Evolutionary conservation across 2,329 filamentous ascomycete species (phyloP).

Genomic region (Rutstroemia sp.): DNA sequence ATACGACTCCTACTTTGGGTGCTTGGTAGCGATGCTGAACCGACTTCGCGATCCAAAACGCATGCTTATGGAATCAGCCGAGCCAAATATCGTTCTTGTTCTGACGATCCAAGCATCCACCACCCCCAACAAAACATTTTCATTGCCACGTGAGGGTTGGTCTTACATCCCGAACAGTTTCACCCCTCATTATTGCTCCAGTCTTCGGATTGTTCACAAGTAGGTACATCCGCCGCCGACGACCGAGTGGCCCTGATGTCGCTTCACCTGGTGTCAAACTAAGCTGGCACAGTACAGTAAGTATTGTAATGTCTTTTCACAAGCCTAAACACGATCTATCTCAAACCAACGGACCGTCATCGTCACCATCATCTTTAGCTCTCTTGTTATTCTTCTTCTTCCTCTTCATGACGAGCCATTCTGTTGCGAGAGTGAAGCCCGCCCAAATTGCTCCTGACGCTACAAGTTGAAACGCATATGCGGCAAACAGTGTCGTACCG

Average conservation of each 20-base stretch:
- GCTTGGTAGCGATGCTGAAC: too few species aligned
- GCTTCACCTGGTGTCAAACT: too few species aligned
- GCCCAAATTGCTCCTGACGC: slow-evolving; percentile 19
- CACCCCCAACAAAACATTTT: background rate
- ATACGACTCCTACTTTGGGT: too few species aligned
- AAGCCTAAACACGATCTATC: too few species aligned
- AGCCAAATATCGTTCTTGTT: too few species aligned
- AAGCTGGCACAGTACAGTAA: too few species aligned
- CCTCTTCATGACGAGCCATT: slow-evolving; percentile 11
- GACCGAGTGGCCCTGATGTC: background rate
- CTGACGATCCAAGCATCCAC: too few species aligned
- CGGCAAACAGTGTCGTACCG: slow-evolving; percentile 18
- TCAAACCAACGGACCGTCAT: too few species aligned
- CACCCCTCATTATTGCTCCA: background rate
- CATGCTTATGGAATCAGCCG: too few species aligned
- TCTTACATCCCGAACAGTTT: background rate
- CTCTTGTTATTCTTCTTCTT: background rate
- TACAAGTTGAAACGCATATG: slow-evolving; percentile 19
- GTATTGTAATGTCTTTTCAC: too few species aligned
- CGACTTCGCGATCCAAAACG: too few species aligned
- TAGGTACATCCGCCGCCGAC: background rate
- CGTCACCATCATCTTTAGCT: background rate
- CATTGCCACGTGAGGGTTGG: background rate
- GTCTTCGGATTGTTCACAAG: background rate
- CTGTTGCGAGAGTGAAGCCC: slow-evolving; percentile 20